These are phyloP conservation scores for Colletotrichum cereale DNA, from an alignment of 2,329 filamentous ascomycete genomes.

Conservation along the genomic window DNA sequence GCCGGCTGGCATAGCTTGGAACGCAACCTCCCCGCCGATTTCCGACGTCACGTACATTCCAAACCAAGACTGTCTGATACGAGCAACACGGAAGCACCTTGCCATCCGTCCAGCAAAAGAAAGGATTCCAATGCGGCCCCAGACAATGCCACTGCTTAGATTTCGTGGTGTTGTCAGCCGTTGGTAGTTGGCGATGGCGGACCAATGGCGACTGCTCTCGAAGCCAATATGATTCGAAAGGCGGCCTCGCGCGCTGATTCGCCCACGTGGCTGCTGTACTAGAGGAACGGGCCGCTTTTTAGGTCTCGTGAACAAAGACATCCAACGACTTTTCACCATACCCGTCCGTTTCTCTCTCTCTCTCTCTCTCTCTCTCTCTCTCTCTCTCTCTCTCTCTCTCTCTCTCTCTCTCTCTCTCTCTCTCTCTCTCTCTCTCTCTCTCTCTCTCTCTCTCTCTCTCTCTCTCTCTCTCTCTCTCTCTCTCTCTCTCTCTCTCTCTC, in stretches of 20 bases:
- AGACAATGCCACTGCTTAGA: background rate
- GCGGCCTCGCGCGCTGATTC: slow-evolving; percentile 31
- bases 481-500: background rate
- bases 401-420: background rate
- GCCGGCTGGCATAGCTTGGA: background rate
- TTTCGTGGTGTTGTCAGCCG: slow-evolving; percentile 2
- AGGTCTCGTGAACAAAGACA: slow-evolving; percentile 29
- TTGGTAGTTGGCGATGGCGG: slow-evolving; percentile 1
- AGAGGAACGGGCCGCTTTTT: slow-evolving; percentile 37
- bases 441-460: background rate
- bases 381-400: background rate
- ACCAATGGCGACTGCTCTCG: slow-evolving; percentile 26
- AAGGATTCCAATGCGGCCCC: background rate
- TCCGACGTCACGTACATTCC: background rate
- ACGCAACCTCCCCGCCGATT: background rate
- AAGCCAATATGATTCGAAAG: slow-evolving; percentile 15
- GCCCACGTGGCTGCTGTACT: slow-evolving; percentile 28
- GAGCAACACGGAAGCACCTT: background rate
- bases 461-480: background rate
- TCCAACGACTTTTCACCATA: slow-evolving; percentile 15
- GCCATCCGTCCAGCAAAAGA: background rate
- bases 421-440: background rate
- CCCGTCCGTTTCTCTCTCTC: background rate
- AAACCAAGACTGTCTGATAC: background rate
- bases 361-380: background rate